phyloP scores from a whole-genome alignment of 768 basidiomycete genomes.

The Tremella fuciformis region DNA sequence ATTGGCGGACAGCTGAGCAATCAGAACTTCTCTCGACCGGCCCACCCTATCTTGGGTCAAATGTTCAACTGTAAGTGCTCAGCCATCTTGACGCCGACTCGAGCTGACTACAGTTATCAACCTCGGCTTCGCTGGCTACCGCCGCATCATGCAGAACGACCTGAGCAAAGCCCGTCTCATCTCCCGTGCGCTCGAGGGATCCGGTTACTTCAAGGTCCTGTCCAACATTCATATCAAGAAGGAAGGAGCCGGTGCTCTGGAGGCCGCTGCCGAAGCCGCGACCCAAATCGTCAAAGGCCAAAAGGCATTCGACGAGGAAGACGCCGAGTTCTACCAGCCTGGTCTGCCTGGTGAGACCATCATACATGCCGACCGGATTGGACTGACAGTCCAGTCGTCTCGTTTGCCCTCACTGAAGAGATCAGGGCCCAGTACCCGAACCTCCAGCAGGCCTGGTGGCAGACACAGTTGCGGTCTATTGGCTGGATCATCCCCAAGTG shows the following conservation, averaged over 20 bases:
- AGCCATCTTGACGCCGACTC: not conserved
- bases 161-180: constrained; percentile 62
- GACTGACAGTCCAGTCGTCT: constrained; percentile 51
- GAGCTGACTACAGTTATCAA: constrained; percentile 54
- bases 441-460: constrained; percentile 55
- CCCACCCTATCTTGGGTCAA: constrained; percentile 62
- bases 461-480: constrained; percentile 57
- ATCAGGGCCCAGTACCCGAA: constrained; percentile 60
- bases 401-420: constrained; percentile 60
- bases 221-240: constrained; percentile 58
- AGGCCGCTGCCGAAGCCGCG: constrained; percentile 25
- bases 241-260: constrained; percentile 14
- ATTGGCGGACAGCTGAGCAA: constrained; percentile 39
- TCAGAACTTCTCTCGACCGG: constrained; percentile 55
- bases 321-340: constrained; percentile 55
- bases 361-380: too few species aligned
- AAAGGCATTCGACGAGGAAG: constrained; percentile 53
- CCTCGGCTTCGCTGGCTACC: constrained; percentile 61
- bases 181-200: constrained; percentile 63
- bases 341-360: constrained; percentile 53
- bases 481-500: constrained; percentile 65
- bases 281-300: constrained; percentile 44
- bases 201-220: constrained; percentile 54
- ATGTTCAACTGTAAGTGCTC: constrained; percentile 57
- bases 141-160: constrained; percentile 46